These are phyloP conservation scores for Solanum arcanum DNA, from an alignment of 257 asterid species.

Conservation along the genomic window DNA sequence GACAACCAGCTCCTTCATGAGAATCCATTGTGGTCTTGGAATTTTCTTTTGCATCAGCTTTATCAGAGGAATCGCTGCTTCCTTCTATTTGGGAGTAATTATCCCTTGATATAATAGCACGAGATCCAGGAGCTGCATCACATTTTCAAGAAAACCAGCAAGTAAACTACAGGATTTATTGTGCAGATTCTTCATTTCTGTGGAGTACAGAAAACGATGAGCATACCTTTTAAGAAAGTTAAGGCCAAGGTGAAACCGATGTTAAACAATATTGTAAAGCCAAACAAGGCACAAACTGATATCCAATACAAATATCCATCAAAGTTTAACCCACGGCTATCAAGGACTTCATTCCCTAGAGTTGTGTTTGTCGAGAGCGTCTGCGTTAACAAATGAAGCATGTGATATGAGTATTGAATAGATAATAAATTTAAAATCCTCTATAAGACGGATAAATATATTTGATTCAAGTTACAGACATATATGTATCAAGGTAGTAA, in stretches of 20 bases:
- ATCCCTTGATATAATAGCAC: conserved; percentile 54
- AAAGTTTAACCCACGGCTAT: conserved; percentile 38
- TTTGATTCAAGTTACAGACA: neutral
- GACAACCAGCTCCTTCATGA: neutral
- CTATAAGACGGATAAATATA: neutral
- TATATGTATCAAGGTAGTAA: neutral
- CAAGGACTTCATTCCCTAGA: conserved; percentile 42
- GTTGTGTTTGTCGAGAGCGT: conserved; percentile 29
- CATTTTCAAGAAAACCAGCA: neutral
- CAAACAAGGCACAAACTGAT: conserved; percentile 45
- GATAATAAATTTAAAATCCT: neutral
- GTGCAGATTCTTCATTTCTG: neutral
- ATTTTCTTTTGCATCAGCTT: neutral
- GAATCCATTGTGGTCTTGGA: neutral
- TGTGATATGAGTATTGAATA: neutral
- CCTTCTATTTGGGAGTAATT: conserved; percentile 28
- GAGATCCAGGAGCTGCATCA: conserved; percentile 54
- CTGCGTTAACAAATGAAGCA: conserved; percentile 5
- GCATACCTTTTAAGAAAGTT: conserved; percentile 44
- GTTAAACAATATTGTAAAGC: conserved; percentile 38
- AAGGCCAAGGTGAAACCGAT: conserved; percentile 43
- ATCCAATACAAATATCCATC: conserved; percentile 39
- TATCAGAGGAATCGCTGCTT: conserved; percentile 10
- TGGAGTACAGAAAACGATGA: neutral
- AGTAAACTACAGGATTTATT: neutral